Percentiles rank a stretch among this genome's conserved stretches.
phyloP scores from a whole-genome alignment of 805 yeast genomes.

The Candida sakaeoensis region DNA sequence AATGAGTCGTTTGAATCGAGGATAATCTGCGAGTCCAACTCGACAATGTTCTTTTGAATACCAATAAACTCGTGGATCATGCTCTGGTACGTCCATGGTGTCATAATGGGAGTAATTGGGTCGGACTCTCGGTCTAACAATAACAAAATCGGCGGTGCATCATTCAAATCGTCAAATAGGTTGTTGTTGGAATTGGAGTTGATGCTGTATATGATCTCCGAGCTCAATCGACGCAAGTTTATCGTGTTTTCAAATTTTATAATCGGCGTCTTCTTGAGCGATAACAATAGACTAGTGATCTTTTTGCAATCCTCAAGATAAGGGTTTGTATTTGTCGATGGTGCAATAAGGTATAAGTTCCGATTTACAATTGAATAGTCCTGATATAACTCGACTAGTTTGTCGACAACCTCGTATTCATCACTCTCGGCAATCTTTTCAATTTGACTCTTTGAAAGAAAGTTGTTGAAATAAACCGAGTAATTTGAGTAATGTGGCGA shows the following conservation, averaged over 20 bases:
- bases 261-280: constrained; percentile 73
- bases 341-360: constrained; percentile 48
- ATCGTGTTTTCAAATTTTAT: constrained; percentile 78
- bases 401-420: constrained; percentile 72
- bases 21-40: constrained; percentile 50
- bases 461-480: constrained; percentile 73
- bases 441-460: constrained; percentile 68
- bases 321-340: constrained; percentile 13
- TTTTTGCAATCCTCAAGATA: constrained; percentile 32
- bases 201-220: constrained; percentile 57
- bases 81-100: constrained; percentile 98
- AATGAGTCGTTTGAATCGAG: constrained; percentile 70
- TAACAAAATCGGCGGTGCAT: constrained; percentile 69
- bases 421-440: constrained; percentile 91
- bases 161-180: constrained; percentile 66
- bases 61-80: constrained; percentile 94
- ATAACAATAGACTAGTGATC: constrained; percentile 56
- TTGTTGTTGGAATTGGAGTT: constrained; percentile 51
- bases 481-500: constrained; percentile 79
- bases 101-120: constrained; percentile 86
- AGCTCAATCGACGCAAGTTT: constrained; percentile 61
- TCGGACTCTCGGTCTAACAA: constrained; percentile 83
- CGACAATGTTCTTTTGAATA: constrained; percentile 76
- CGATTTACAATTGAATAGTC: constrained; percentile 75
- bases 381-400: constrained; percentile 79